phyloP scores from a whole-genome alignment of 805 yeast genomes.

The Kazachstania martiniae region DNA sequence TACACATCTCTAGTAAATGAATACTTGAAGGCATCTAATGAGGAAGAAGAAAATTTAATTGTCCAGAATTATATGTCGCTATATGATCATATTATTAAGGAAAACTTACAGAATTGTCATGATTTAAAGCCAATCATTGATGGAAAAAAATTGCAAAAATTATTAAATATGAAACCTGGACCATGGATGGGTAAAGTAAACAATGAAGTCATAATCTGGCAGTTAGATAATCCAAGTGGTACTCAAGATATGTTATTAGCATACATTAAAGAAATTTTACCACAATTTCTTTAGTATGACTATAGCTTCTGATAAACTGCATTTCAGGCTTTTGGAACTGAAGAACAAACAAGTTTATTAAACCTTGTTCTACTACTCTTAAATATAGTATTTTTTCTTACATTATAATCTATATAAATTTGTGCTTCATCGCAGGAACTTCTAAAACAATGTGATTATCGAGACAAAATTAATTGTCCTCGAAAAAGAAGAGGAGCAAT shows the following conservation, averaged over 20 bases:
- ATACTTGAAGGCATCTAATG: conserved; percentile 4
- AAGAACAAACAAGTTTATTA: too few relatives aligned
- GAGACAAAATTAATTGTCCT: too few relatives aligned
- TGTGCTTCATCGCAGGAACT: too few relatives aligned
- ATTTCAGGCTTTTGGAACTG: too few relatives aligned
- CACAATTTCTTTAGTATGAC: conserved; percentile 8
- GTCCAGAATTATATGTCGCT: conserved; percentile 28
- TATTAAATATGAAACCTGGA: conserved; percentile 59
- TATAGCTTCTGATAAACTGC: not conserved
- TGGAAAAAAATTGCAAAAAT: conserved; percentile 54
- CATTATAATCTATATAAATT: not conserved
- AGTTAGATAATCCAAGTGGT: conserved; percentile 58
- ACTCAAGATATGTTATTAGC: conserved; percentile 45
- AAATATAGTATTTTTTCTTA: not conserved
- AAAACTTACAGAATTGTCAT: conserved; percentile 22
- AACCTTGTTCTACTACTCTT: not conserved
- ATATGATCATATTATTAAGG: conserved; percentile 16
- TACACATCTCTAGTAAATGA: conserved; percentile 24
- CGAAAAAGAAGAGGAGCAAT: too few relatives aligned
- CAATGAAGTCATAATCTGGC: conserved; percentile 57
- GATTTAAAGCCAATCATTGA: conserved; percentile 55
- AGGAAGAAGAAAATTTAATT: conserved; percentile 6
- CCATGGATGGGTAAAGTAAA: conserved; percentile 67
- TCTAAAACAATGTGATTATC: too few relatives aligned
- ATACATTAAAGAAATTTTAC: conserved; percentile 23